Evolutionary conservation across 2,329 filamentous ascomycete species (phyloP), one percentile per base, ranked within the genome.

Genomic region (Penicillium sp.): DNA sequence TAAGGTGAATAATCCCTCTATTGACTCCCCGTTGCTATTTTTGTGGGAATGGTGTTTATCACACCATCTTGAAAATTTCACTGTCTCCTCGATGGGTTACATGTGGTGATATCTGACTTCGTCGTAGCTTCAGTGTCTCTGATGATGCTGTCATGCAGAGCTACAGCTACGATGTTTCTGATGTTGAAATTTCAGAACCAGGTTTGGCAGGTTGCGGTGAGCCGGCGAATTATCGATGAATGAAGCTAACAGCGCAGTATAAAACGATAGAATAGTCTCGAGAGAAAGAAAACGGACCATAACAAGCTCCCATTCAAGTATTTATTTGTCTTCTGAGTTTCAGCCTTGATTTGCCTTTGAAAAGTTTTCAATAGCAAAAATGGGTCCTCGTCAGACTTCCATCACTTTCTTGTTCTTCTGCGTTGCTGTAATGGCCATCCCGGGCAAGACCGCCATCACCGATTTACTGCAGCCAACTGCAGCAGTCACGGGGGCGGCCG

Each of bases 391-490:
- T 42, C 40, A n/a, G 23, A 14, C 31, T 14, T 27, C 46, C 3
- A 18, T 37, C n/a, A 37, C 29, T 15, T 49, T 12, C 4, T 20
- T 59, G 8, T 37, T 50, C 6, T 44, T 52, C 42, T 37, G 9
- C 11, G 3, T 52, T 4, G 20, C 23, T 15, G 37, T 44, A 22
- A 51, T 50, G 22, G 56, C 59, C 9, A 51, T 55, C 14, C 61
- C 61, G n/a, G 48, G 29, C 14, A 49, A 60, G 35, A 60, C 57
- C 1, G 26, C n/a, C 11, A 31, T 33, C 9, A 9, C 7, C 2
- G 20, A 33, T 4, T n/a, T n/a, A 26, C 7, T 18, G 1, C 53
- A 52, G 25, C 54, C 41, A 37, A 43, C 53, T 6, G 31, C 23
- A 14, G 20, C 45, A 1, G 33, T 55, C 6, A 55, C 59, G 8